phyloP scores from a whole-genome alignment of 1,139 yeast genomes.

The Pneumocystis canis region DNA sequence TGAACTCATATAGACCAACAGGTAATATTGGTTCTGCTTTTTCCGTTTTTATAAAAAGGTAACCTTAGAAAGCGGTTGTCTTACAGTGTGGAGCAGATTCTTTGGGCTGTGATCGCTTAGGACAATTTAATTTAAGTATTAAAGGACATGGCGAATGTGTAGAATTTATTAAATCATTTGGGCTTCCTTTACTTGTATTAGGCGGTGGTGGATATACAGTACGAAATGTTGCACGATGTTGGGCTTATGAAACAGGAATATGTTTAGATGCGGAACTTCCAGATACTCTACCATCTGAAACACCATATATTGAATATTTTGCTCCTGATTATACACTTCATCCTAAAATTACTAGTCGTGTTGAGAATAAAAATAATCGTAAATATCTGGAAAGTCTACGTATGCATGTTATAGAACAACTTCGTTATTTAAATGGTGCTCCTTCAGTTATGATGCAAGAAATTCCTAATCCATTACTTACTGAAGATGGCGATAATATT shows the following conservation, averaged over 20 bases:
- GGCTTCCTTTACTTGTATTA: constrained; percentile 73
- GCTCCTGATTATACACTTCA: constrained; percentile 85
- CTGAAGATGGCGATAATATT: constrained; percentile 34
- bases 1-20: constrained; percentile 72
- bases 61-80: constrained; percentile 42
- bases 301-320: constrained; percentile 79
- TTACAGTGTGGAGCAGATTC: constrained; percentile 98
- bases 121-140: constrained; percentile 83
- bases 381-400: constrained; percentile 71
- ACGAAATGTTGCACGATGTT: constrained; percentile 78
- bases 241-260: constrained; percentile 91
- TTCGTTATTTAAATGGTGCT: constrained; percentile 72
- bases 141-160: constrained; percentile 94
- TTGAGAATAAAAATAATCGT: constrained; percentile 76
- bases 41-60: not conserved
- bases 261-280: constrained; percentile 57
- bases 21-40: not conserved
- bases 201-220: constrained; percentile 99
- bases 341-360: constrained; percentile 75
- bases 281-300: constrained; percentile 55
- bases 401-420: constrained; percentile 63
- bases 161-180: constrained; percentile 67
- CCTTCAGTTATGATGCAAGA: constrained; percentile 91
- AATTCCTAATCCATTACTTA: constrained; percentile 22
- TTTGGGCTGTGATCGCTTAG: constrained; percentile 79